Conservation (phyloP, 1,284 basidiomycete genomes). For the Ceratobasidium sp. region DNA sequence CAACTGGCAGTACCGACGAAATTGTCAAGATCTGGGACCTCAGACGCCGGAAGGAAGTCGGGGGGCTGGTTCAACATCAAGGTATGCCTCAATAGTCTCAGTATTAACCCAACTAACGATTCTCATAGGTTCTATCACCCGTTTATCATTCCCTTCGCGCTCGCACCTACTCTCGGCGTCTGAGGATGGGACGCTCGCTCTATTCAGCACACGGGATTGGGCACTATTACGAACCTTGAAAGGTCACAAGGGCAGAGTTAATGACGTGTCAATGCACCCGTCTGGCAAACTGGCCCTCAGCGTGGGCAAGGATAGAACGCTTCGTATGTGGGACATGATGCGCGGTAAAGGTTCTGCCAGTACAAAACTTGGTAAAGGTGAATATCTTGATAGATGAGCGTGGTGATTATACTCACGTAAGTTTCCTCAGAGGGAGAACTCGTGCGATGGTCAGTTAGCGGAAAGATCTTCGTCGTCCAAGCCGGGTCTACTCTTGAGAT, state of each 20-base stretch:
- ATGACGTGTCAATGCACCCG: constrained; percentile 88
- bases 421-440: constrained; percentile 74
- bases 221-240: constrained; percentile 82
- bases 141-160: constrained; percentile 83
- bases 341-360: constrained; percentile 87
- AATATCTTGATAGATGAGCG: constrained; percentile 44
- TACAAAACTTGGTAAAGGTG: constrained; percentile 84
- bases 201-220: constrained; percentile 95
- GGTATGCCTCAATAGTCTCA: constrained; percentile 58
- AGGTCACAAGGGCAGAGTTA: constrained; percentile 92
- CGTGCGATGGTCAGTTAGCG: constrained; percentile 80
- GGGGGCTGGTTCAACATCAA: constrained; percentile 89
- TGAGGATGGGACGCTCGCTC: constrained; percentile 84
- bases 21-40: constrained; percentile 98
- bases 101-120: constrained; percentile 7
- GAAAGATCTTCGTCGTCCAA: constrained; percentile 78
- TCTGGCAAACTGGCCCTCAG: constrained; percentile 88
- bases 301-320: constrained; percentile 86
- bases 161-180: constrained; percentile 89
- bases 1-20: constrained; percentile 92
- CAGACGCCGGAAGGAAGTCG: constrained; percentile 86
- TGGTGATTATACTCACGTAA: not conserved
- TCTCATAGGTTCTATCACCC: constrained; percentile 81
- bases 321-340: constrained; percentile 99
- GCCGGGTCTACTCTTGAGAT: constrained; percentile 77